Evolutionary conservation across 192 early-diverging fungal species (phyloP), one percentile per base, ranked within the genome.

Genomic region (Thamnidium elegans): DNA sequence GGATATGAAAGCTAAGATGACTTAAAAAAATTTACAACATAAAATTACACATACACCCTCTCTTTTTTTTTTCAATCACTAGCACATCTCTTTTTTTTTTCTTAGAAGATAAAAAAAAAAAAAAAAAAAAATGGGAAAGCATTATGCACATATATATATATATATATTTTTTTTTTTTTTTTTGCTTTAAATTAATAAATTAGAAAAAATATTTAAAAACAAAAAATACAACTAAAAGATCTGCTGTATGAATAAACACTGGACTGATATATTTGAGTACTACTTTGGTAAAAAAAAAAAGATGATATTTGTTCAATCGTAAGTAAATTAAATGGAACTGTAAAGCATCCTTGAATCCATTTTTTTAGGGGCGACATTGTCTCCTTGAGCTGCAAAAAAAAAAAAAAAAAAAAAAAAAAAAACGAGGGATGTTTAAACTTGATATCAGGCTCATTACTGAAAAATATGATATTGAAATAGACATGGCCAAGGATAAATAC

Each of bases 1-100:
- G 4, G 36, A 58, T 21, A 42, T 58, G 56, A 58, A 58, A 20
- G 19, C 56, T 15, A 42, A 58, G 14, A 39, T 58, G 39, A 58
- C 34, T 13, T 58, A 58, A 13, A 58, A 17, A 20, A 19, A 8
- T 50, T 50, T 26, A 26, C 26, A 26, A 26, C 26, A 26, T 26
- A 26, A 26, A 26, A 26, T 26, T 26, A 26, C 26, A 26, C 26
- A 26, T 26, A 26, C 26, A 26, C 26, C 26, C 26, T n/a, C 26
- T 26, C 26, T 26, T 26, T 26, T 26, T 26, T 26, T 26, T 26
- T 26, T 26, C 26, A 26, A 26, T 26, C 26, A 2, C 26, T 26
- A n/a, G n/a, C n/a, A n/a, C n/a, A n/a, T n/a, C 26, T 26, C 26
- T 26, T 26, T 26, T 26, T 26, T 26, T 26, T 26, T 26, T 26